Base-by-base conservation (phyloP, 805 yeast species). In the Saturnispora sekii region DNA sequence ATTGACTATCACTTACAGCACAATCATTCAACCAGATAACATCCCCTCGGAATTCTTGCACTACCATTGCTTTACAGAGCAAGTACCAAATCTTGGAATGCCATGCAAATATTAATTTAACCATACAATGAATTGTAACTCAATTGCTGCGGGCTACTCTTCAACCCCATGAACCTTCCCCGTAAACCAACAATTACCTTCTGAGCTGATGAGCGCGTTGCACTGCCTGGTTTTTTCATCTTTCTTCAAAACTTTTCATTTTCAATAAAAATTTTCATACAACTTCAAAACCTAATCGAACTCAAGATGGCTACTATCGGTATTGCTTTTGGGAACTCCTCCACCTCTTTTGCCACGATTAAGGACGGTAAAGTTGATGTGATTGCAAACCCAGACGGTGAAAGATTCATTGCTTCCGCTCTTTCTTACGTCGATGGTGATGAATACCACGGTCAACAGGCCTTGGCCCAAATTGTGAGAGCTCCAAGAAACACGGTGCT, bases 301-400 rank as follows among this genome's bases (percentile, higher is more conserved):
- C 3, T 6, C 32, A 57, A 47, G 32, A 64, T 64, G 68, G 62
- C 84, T 56, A 84, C 87, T 55, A 84, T 93, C 65, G 98, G 98
- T 67, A 77, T 93, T 63, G 81, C 96, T 36, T 90, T 93, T 65
- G 98, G 98, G 65, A 93, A 93, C 77, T 83, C 95, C 40, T 78
- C 95, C 49, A 84, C 97, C 41, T 85, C 97, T 48, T 88, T 93
- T 63, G 97, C 97, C 41, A 85, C 81, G 59, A 84, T 89, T 54
- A 68, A 74, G 50, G 97, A 90, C 59, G 97, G 96, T 51, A 84
- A 83, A 64, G 93, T 87, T 52, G 97, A 93, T 62, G 95, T 93
- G 54, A 90, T 93, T 64, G 98, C 98, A 55, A 90, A 93, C 78
- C 96, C 94, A 55, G 98, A 93, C 62, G 98, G 98, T 66, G 97